Evolutionary conservation across 2,329 filamentous ascomycete genomes (phyloP), one percentile per base, ranked within the genome.

Genomic region (Colletotrichum caudatum): DNA sequence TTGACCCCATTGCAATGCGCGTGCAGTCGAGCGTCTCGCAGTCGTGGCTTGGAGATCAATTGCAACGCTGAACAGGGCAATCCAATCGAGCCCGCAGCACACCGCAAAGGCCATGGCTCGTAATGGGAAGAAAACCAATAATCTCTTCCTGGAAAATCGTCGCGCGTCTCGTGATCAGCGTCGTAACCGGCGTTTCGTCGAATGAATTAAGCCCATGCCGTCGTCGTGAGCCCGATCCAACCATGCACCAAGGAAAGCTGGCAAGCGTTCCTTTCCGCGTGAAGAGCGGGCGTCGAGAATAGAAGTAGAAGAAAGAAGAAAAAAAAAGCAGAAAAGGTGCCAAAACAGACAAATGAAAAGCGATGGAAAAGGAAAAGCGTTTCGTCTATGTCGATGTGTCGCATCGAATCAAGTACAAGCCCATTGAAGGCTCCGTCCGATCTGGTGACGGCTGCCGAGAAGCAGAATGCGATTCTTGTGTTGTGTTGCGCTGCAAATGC

Each of bases 321-420:
- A 8, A 16, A 39, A 39, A 39, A 46, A n/a, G 48, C 26, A 67
- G 68, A 44, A 64, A 44, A 63, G 41, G n/a, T 23, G n/a, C 20
- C 16, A 23, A 33, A 61, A 33, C 62, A 44, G 51, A 74, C 61
- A 64, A 67, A 64, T 41, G 67, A 39, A 63, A 66, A 58, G 37
- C 50, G 56, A 39, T 29, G 44, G 33, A 53, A 59, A 60, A 50
- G 41, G 29, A 29, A 61, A 64, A 26, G 57, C 46, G 46, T 48
- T 66, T 73, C 71, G 54, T 74, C 73, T 74, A 74, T 74, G 73
- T 73, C 73, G 58, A 71, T 73, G 63, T 71, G 54, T 50, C 51
- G 71, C 57, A 63, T 66, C 50, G 51, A 61, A 56, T 53, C 71
- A 73, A 73, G 66, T 74, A 74, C 73, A 74, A 69, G 70, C 71